Evolutionary conservation across 495 filamentous ascomycete genomes (phyloP).

Genomic region (Trichoderma gamsii): DNA sequence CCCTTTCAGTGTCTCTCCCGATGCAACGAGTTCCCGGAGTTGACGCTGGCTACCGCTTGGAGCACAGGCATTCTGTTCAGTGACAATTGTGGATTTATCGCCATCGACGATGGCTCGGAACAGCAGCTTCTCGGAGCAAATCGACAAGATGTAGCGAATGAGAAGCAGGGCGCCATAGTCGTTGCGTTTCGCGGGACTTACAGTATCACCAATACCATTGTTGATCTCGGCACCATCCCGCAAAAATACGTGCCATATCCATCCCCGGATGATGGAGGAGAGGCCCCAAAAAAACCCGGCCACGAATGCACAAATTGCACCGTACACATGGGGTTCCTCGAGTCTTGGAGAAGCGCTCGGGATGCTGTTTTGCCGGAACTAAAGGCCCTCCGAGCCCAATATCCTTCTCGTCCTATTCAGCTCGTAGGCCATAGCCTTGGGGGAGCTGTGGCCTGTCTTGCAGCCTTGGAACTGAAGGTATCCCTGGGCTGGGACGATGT

Average conservation of each 20-base stretch:
- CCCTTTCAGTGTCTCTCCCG: constrained; percentile 82
- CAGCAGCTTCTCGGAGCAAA: neutral
- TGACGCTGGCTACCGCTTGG: constrained; percentile 79
- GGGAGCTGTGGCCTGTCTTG: constrained; percentile 84
- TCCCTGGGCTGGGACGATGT: constrained; percentile 58
- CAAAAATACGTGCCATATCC: constrained; percentile 89
- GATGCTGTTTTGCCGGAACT: constrained; percentile 56
- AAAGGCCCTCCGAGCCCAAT: constrained; percentile 41
- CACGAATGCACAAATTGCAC: constrained; percentile 71
- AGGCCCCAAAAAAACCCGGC: constrained; percentile 23
- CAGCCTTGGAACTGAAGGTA: constrained; percentile 60
- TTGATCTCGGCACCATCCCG: constrained; percentile 79
- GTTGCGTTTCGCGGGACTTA: constrained; percentile 96
- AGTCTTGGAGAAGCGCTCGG: constrained; percentile 72
- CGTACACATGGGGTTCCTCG: constrained; percentile 85
- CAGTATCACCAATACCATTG: constrained; percentile 80
- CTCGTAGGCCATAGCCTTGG: constrained; percentile 89
- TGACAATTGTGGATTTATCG: constrained; percentile 92
- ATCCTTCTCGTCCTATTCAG: constrained; percentile 66
- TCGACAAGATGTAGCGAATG: neutral
- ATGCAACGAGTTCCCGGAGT: constrained; percentile 70
- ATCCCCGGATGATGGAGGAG: constrained; percentile 36
- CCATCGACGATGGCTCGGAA: constrained; percentile 60
- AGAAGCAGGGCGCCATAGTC: constrained; percentile 50
- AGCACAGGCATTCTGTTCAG: constrained; percentile 81